These are phyloP conservation scores for Boletus reticuloceps DNA, from an alignment of 768 basidiomycete genomes.

Conservation along the genomic window DNA sequence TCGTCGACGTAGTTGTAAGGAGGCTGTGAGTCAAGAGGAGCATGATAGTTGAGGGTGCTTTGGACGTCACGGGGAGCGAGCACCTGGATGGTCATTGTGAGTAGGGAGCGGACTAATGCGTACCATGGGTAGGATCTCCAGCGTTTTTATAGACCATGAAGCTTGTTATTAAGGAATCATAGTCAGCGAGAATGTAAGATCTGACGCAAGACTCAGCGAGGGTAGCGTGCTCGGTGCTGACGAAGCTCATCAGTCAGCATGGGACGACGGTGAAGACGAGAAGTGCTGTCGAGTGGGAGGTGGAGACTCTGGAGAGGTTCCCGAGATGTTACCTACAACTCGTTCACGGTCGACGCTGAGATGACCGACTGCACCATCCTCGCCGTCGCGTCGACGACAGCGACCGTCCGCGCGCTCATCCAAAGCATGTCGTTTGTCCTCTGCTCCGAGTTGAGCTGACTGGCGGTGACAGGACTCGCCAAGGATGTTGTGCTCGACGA, in stretches of 20 bases:
- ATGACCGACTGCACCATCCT: slow-evolving; percentile 27
- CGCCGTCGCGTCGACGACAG: slow-evolving; percentile 21
- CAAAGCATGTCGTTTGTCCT: slow-evolving; percentile 17
- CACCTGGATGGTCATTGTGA: slow-evolving; percentile 19
- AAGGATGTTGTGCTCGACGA: slow-evolving; percentile 18
- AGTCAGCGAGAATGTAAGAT: neutral
- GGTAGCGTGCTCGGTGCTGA: slow-evolving; percentile 16
- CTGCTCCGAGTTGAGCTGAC: slow-evolving; percentile 16
- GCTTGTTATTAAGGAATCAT: too few relatives aligned
- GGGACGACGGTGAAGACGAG: neutral
- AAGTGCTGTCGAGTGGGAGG: too few relatives aligned
- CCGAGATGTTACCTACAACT: neutral
- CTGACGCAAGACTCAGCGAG: neutral
- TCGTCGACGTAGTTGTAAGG: slow-evolving; percentile 36
- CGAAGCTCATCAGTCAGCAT: slow-evolving; percentile 11
- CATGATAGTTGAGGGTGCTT: slow-evolving; percentile 38
- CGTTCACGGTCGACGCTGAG: too few relatives aligned
- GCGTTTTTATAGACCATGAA: slow-evolving; percentile 7
- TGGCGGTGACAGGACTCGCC: slow-evolving; percentile 19
- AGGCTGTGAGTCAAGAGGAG: slow-evolving; percentile 25
- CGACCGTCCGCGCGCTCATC: slow-evolving; percentile 20
- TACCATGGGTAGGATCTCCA: neutral
- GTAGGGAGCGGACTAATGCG: neutral
- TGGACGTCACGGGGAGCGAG: slow-evolving; percentile 35
- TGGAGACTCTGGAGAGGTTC: too few relatives aligned